Evolutionary conservation across 495 filamentous ascomycete genomes (phyloP).

Genomic region (Penicillium argentinense): DNA sequence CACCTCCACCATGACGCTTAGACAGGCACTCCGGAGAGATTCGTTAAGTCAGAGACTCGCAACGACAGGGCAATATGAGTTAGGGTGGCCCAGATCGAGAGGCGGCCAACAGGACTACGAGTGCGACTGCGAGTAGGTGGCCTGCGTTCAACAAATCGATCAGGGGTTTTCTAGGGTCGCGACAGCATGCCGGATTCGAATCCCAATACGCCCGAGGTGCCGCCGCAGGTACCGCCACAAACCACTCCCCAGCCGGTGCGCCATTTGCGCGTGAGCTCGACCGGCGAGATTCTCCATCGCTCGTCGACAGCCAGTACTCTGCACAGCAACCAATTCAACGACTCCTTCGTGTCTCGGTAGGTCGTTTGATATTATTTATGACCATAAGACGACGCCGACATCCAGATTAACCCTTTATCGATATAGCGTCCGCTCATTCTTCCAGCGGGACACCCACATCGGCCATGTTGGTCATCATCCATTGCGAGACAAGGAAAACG

Average conservation of each 20-base stretch:
- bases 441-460: conserved; percentile 23
- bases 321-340: conserved; percentile 25
- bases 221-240: neutral
- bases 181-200: neutral
- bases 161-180: too few relatives aligned
- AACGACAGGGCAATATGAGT: too few relatives aligned
- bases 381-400: too few relatives aligned
- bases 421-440: conserved; percentile 20
- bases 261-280: neutral
- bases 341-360: conserved; percentile 23
- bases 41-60: neutral
- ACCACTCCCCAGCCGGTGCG: neutral
- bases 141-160: too few relatives aligned
- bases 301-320: conserved; percentile 15
- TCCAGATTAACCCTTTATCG: too few relatives aligned
- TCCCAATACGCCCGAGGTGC: neutral
- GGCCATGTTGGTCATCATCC: conserved; percentile 23
- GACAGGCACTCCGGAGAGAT: neutral
- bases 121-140: too few relatives aligned
- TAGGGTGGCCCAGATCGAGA: too few relatives aligned
- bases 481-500: conserved; percentile 16
- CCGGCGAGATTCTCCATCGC: neutral
- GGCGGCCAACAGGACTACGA: too few relatives aligned
- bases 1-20: neutral
- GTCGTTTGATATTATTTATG: neutral